Base-by-base conservation (phyloP, 176 grass and related monocot species). In the Tillandsia fasciculata region DNA sequence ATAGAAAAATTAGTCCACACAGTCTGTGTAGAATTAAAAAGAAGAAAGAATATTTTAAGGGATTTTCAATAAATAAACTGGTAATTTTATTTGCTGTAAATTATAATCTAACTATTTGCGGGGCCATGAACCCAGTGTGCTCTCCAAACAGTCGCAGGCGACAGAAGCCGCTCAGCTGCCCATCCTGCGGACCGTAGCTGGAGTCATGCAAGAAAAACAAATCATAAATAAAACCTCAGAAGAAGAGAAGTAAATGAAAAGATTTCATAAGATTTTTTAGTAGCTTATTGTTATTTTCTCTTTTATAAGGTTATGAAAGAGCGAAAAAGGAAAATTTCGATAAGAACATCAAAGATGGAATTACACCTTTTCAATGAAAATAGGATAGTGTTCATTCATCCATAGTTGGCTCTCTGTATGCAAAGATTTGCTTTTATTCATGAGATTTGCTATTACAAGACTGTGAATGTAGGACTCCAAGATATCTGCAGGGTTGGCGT, bases 381-480 rank as follows among this genome's bases (percentile, higher is more conserved):
- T 74, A 79, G 53, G 52, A 77, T 89, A 92, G 1, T 89, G 85
- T 52, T 87, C 73, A 3, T 90, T 84, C 77, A 92, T 96, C 86
- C 88, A 96, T 76, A 82, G 50, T 15, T 66, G 49, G 72, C 83
- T 71, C 48, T 88, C 87, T 9, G 66, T 33, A 10, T 91, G 85
- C 9, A 64, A 20, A 77, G 83, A 73, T 80, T 77, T 91, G 68
- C 64, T 65, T 53, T 74, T 78, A 53, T 51, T 67, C 61, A 57
- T 54, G 8, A 56, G 48, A 50, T 14, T 67, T 52, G 65, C 71
- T 68, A 96, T 66, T 50, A 92, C 67, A 20, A 89, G 86, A 11
- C 70, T 83, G 81, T 92, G 88, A 65, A 89, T 49, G 79, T 89
- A 96, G 64, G 93, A 88, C 79, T 73, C 86, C 73, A 92, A 87